Percentiles rank a stretch among this genome's conserved stretches.
Evolutionary conservation across 73 alveolate species (phyloP).

Genomic region (Blepharisma japonicum): DNA sequence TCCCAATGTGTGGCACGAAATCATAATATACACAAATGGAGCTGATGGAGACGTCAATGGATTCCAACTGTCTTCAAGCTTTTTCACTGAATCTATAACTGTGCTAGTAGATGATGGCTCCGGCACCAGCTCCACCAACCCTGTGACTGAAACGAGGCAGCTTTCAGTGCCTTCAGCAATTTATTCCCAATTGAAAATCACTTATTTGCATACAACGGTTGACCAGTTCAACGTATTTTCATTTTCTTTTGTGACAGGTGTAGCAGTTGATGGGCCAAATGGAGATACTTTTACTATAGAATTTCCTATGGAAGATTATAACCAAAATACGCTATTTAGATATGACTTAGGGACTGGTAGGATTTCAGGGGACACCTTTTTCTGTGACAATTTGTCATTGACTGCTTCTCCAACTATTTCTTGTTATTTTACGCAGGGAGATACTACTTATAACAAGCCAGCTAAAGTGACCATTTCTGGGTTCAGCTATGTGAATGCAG

Average conservation of each 20-base stretch:
- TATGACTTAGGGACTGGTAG: constrained; percentile 24
- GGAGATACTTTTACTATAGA: neutral
- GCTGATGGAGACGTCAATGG: constrained; percentile 2
- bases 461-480: constrained; percentile 15
- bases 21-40: neutral
- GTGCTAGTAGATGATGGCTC: neutral
- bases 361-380: neutral
- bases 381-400: neutral
- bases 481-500: neutral
- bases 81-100: neutral
- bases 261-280: neutral
- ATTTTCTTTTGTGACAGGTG: neutral
- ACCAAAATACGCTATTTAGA: neutral
- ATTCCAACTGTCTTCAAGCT: neutral
- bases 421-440: constrained; percentile 15
- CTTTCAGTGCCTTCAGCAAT: neutral
- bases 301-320: constrained; percentile 6
- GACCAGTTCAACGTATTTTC: neutral
- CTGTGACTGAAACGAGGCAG: constrained; percentile 10
- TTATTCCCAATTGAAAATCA: neutral
- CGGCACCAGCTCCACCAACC: no score
- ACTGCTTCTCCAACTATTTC: neutral
- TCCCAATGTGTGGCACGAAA: neutral
- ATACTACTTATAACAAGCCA: constrained; percentile 15
- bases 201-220: constrained; percentile 7